phyloP scores from a whole-genome alignment of 805 yeast genomes.

The Candida argentea region DNA sequence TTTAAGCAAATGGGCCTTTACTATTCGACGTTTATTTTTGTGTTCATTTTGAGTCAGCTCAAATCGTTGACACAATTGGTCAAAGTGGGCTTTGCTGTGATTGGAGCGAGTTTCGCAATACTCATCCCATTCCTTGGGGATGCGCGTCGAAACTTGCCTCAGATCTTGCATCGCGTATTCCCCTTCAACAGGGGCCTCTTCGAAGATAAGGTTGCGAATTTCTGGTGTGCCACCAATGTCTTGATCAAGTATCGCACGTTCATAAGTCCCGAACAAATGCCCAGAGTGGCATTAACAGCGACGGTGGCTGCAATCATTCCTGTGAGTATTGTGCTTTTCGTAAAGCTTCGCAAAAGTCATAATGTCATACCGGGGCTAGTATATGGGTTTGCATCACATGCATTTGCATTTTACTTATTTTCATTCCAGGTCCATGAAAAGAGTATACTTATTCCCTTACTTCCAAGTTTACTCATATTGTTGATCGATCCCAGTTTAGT shows the following conservation, averaged over 20 bases:
- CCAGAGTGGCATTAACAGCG: slow-evolving; percentile 41
- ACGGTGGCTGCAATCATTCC: slow-evolving; percentile 36
- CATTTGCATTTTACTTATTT: slow-evolving; percentile 83
- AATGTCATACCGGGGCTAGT: slow-evolving; percentile 14
- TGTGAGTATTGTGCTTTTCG: slow-evolving; percentile 5
- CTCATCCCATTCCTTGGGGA: slow-evolving; percentile 41
- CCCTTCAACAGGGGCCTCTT: slow-evolving; percentile 91
- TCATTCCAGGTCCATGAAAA: slow-evolving; percentile 97
- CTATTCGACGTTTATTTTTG: slow-evolving; percentile 83
- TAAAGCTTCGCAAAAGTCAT: slow-evolving; percentile 6
- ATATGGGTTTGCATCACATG: slow-evolving; percentile 72
- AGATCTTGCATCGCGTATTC: slow-evolving; percentile 60
- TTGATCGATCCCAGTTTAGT: slow-evolving; percentile 46
- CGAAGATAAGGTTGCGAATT: slow-evolving; percentile 95
- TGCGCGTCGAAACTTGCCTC: slow-evolving; percentile 36
- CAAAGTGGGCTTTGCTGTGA: slow-evolving; percentile 54
- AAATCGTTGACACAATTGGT: slow-evolving; percentile 44
- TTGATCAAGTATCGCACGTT: slow-evolving; percentile 56
- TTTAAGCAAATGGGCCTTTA: slow-evolving; percentile 96
- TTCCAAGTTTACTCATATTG: slow-evolving; percentile 69
- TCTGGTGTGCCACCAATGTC: slow-evolving; percentile 92
- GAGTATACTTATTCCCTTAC: slow-evolving; percentile 74
- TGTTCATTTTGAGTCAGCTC: slow-evolving; percentile 52
- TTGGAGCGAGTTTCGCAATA: slow-evolving; percentile 39
- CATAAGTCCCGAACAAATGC: slow-evolving; percentile 49